A percentile compares a stretch with the other conserved stretches of the same genome.
Conservation (phyloP, 2,329 filamentous ascomycete species). For the Microdochium trichocladiopsis region DNA sequence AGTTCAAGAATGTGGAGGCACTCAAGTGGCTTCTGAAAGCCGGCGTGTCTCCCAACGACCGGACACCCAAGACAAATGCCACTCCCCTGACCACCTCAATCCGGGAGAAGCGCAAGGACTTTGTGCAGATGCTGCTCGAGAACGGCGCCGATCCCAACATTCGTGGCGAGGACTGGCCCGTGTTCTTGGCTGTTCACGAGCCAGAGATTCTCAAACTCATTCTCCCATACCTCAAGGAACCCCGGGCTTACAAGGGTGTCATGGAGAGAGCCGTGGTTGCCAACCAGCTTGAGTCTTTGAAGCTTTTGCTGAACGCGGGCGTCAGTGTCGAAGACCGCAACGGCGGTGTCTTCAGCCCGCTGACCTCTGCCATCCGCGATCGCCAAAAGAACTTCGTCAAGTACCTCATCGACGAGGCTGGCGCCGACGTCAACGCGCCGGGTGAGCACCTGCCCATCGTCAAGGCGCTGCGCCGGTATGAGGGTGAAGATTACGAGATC, state of each 20-base stretch:
- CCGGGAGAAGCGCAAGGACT: conserved; percentile 47
- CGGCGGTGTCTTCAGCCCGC: conserved; percentile 63
- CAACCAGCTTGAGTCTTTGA: conserved; percentile 60
- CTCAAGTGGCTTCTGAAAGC: conserved; percentile 54
- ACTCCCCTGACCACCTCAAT: conserved; percentile 63
- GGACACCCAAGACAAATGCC: conserved; percentile 43
- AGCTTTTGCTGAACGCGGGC: conserved; percentile 56
- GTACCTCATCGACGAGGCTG: conserved; percentile 54
- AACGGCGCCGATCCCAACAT: conserved; percentile 56
- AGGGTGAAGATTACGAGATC: conserved; percentile 49
- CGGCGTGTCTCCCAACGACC: conserved; percentile 53
- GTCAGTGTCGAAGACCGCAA: conserved; percentile 66
- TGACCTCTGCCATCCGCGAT: conserved; percentile 62
- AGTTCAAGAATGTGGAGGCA: conserved; percentile 53
- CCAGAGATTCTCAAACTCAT: conserved; percentile 54
- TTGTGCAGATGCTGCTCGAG: conserved; percentile 50
- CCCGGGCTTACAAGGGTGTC: conserved; percentile 57
- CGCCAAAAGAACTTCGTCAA: conserved; percentile 51
- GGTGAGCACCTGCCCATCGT: conserved; percentile 67
- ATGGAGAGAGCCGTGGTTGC: conserved; percentile 62
- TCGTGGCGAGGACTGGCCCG: conserved; percentile 62
- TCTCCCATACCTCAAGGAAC: conserved; percentile 47
- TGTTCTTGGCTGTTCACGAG: conserved; percentile 60
- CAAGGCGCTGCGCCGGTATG: conserved; percentile 57
- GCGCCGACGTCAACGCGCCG: conserved; percentile 58